Evolutionary conservation across 768 basidiomycete species (phyloP).

Genomic region (Boletus eberwhitei): DNA sequence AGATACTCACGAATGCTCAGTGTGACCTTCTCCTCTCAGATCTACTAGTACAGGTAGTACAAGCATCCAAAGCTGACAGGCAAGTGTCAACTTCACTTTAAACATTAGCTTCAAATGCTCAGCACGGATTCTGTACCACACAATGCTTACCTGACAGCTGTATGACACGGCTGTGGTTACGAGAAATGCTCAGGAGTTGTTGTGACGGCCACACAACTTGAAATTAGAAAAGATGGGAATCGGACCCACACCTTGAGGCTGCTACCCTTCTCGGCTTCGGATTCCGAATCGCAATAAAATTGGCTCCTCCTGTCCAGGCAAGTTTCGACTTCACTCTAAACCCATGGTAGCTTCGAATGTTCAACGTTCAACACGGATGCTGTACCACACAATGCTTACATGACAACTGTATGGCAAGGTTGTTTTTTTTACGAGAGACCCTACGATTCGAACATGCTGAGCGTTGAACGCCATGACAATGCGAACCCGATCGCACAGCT

Average conservation of each 20-base stretch:
- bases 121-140: neutral
- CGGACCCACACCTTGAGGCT: neutral
- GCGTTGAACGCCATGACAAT: no score
- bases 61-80: neutral
- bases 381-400: no score
- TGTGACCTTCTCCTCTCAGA: neutral
- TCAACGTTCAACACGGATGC: no score
- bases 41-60: no score
- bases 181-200: neutral
- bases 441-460: no score
- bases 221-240: neutral
- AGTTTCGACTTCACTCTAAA: no score
- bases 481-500: no score
- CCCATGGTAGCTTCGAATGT: no score
- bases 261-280: no score
- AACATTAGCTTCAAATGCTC: neutral
- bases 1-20: neutral
- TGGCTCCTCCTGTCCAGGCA: no score
- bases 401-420: no score
- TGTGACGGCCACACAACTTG: neutral
- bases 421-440: no score
- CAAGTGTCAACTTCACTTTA: neutral
- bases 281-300: neutral
- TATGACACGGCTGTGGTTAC: neutral
- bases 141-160: neutral